Percentiles rank a stretch among this genome's conserved stretches.
These are phyloP conservation scores for Colletotrichum salicis DNA, from an alignment of 2,329 filamentous ascomycete genomes.

Conservation along the genomic window DNA sequence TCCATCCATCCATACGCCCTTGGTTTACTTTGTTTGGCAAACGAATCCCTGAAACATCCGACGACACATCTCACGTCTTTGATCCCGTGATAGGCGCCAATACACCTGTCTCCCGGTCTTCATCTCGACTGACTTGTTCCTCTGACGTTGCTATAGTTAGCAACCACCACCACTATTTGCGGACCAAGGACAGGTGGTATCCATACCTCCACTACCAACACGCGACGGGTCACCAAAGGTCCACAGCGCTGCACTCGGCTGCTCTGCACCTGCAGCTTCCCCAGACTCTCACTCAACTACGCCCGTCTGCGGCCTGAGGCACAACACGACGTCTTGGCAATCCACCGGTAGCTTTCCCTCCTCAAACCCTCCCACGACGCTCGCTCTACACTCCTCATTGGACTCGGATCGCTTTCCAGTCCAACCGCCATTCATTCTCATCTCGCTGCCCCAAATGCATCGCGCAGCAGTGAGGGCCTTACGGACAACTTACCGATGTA, in stretches of 20 bases:
- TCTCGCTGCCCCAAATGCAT: slow-evolving; percentile 69
- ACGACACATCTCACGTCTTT: slow-evolving; percentile 7
- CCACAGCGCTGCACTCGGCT: slow-evolving; percentile 5
- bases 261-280: not conserved
- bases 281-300: not conserved
- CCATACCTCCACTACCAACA: slow-evolving; percentile 2
- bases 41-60: slow-evolving; percentile 25
- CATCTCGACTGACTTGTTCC: not conserved
- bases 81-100: slow-evolving; percentile 7
- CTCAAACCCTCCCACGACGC: slow-evolving; percentile 29
- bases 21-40: slow-evolving; percentile 2
- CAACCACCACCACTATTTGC: not conserved
- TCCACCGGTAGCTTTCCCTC: slow-evolving; percentile 2
- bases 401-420: slow-evolving; percentile 34
- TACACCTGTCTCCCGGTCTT: not conserved
- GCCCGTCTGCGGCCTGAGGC: slow-evolving; percentile 24
- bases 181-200: not conserved
- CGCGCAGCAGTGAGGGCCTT: slow-evolving; percentile 75
- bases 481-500: slow-evolving; percentile 74
- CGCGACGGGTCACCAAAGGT: not conserved
- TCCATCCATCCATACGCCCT: not conserved
- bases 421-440: slow-evolving; percentile 22
- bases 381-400: slow-evolving; percentile 24
- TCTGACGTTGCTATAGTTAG: slow-evolving; percentile 20
- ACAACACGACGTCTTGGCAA: slow-evolving; percentile 28